These are phyloP conservation scores for Nitzschia sp. DNA, from an alignment of 108 stramenopile species.

Conservation along the genomic window DNA sequence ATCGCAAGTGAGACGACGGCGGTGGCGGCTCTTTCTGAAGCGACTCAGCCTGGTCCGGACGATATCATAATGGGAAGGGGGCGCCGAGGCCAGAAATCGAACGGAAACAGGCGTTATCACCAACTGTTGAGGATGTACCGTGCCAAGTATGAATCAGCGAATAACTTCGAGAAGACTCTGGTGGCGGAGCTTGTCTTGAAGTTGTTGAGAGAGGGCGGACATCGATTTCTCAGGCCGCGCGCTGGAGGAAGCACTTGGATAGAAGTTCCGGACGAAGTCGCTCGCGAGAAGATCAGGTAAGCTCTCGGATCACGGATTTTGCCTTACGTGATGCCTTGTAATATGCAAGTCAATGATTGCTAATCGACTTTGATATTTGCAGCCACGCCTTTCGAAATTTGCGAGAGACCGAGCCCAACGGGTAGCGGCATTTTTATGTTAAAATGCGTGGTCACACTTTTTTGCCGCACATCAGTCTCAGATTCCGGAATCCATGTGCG, in stretches of 20 bases:
- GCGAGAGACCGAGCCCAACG: neutral
- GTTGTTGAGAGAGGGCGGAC: neutral
- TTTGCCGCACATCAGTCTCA: too few relatives aligned
- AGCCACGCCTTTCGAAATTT: conserved; percentile 17
- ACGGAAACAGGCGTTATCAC: neutral
- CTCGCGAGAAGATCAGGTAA: conserved; percentile 1
- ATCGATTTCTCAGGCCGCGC: neutral
- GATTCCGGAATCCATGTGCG: too few relatives aligned
- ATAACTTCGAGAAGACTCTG: conserved; percentile 6
- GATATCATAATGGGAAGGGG: conserved; percentile 19
- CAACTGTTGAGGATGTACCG: conserved; percentile 2
- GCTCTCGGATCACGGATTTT: too few relatives aligned
- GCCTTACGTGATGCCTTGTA: too few relatives aligned
- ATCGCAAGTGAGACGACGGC: neutral
- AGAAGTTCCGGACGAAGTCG: neutral
- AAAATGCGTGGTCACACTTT: too few relatives aligned
- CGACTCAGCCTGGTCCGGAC: neutral
- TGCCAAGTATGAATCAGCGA: conserved; percentile 1
- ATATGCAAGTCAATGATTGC: too few relatives aligned
- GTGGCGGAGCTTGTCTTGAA: conserved; percentile 12
- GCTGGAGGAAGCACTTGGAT: conserved; percentile 10
- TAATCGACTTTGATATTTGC: too few relatives aligned
- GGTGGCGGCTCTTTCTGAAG: neutral
- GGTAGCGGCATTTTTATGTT: too few relatives aligned
- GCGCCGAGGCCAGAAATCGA: conserved; percentile 5